Base-by-base conservation (phyloP, 805 yeast genomes). In the Wickerhamomyces rabaulensis region DNA sequence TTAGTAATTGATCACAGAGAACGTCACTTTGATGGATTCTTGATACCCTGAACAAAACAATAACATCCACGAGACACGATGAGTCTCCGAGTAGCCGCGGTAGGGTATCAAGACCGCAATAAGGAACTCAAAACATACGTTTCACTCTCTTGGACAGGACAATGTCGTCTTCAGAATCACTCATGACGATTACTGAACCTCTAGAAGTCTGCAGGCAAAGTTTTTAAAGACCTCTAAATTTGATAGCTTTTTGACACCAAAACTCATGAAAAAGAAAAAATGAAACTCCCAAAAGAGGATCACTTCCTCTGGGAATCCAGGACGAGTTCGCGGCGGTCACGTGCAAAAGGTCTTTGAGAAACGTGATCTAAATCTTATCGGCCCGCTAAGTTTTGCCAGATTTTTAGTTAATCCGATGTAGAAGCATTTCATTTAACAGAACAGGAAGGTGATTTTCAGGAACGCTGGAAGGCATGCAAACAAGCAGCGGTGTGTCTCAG, bases 91-190 rank as follows among this genome's bases (percentile, higher is more conserved):
- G 9, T 16, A 29, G 35, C 17, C 23, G 29, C 21, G 7, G 22
- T 9, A 29, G 35, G 3, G 17, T 29, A 15, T 16, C 39, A 36
- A 36, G 6, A 36, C 3, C 16, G 8, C n/a, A 25, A 36, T n/a
- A 5, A 20, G 15, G 3, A 9, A 3, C 13, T 21, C 12, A 22
- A 33, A 26, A 57, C 64, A 17, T 42, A 56, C 63, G 43, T 43
- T 40, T 55, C 15, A 20, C 36, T 47, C 62, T 52, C 37, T 54
- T 56, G 9, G 62, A 46, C 13, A 60, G 56, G 8, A 50, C 63
- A 16, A 64, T 46, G 39, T 63, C 68, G 39, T 64, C 68, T n/a
- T 67, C 71, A 5, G 61, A 57, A 39, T 61, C 62, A 37, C 55
- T 57, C 60, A 58, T 58, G 9, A 27, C 4, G 31, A 27, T 13